Conservation (phyloP, 1,284 basidiomycete species). For the Trichosporon sp. region DNA sequence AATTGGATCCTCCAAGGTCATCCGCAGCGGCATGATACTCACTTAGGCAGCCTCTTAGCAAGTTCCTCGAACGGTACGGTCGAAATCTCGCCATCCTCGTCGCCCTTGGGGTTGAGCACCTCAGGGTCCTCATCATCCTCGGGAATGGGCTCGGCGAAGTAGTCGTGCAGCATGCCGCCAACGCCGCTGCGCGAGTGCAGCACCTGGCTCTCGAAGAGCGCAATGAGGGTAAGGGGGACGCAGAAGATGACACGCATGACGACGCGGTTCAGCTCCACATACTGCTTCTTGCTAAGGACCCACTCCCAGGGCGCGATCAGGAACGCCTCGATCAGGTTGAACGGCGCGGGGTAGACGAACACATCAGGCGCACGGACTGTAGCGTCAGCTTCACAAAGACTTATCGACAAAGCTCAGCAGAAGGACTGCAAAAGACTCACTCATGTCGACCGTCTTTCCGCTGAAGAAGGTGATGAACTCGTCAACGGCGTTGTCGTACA, state of each 20-base stretch:
- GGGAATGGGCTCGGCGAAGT: conserved; percentile 59
- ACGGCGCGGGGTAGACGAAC: conserved; percentile 49
- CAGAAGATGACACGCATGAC: conserved; percentile 76
- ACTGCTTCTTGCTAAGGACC: conserved; percentile 26
- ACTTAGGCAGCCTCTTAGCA: conserved; percentile 64
- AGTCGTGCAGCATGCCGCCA: conserved; percentile 57
- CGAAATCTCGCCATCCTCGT: conserved; percentile 56
- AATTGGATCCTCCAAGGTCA: neutral
- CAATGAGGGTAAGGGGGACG: conserved; percentile 66
- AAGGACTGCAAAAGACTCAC: neutral
- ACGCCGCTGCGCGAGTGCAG: conserved; percentile 53
- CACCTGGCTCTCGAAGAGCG: conserved; percentile 65
- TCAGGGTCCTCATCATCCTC: conserved; percentile 60
- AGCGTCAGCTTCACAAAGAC: no score
- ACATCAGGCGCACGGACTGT: conserved; percentile 71
- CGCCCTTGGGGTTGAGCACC: conserved; percentile 55
- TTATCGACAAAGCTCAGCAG: no score
- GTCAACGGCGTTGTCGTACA: conserved; percentile 50
- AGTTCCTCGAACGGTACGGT: conserved; percentile 69
- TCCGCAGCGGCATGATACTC: conserved; percentile 47
- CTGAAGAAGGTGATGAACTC: conserved; percentile 75
- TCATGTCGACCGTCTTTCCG: conserved; percentile 70
- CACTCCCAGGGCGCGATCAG: conserved; percentile 80
- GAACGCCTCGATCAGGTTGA: conserved; percentile 69
- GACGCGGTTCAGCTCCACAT: conserved; percentile 62